A percentile compares a stretch with the other conserved stretches of the same genome.
Conservation (phyloP, 805 yeast species). For the Yamadazyma takamatsuzukensis region DNA sequence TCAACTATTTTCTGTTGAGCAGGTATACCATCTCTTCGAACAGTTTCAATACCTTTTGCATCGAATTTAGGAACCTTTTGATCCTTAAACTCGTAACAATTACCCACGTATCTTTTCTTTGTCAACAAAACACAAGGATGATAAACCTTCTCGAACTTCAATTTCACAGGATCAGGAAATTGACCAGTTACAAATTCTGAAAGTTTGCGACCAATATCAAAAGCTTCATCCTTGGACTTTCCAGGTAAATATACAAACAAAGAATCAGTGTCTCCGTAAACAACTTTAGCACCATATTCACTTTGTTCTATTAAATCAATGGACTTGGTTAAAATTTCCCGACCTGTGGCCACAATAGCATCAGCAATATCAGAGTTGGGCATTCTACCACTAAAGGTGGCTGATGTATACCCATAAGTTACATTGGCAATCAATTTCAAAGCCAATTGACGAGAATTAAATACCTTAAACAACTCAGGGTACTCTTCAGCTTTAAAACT, state of each 20-base stretch:
- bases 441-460: constrained; percentile 80
- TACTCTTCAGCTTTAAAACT: constrained; percentile 33
- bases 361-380: constrained; percentile 95
- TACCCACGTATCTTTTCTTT: constrained; percentile 91
- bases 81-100: constrained; percentile 57
- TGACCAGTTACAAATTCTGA: constrained; percentile 57
- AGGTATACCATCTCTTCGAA: constrained; percentile 90
- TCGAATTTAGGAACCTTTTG: constrained; percentile 70
- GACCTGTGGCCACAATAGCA: constrained; percentile 85
- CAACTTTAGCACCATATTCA: constrained; percentile 83
- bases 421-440: constrained; percentile 90
- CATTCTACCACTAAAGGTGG: constrained; percentile 95
- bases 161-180: constrained; percentile 76
- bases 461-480: constrained; percentile 47
- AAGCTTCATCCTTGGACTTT: constrained; percentile 70
- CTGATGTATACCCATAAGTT: constrained; percentile 93
- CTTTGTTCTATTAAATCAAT: constrained; percentile 63
- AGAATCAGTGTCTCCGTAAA: constrained; percentile 96
- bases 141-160: constrained; percentile 91
- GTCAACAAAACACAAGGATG: constrained; percentile 75
- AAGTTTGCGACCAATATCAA: constrained; percentile 66
- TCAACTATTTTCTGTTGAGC: constrained; percentile 85
- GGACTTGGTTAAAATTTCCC: constrained; percentile 77
- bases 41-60: constrained; percentile 96
- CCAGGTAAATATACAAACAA: constrained; percentile 90